These are phyloP conservation scores for Wickerhamiella brachini DNA, from an alignment of 805 yeast genomes.

Conservation along the genomic window DNA sequence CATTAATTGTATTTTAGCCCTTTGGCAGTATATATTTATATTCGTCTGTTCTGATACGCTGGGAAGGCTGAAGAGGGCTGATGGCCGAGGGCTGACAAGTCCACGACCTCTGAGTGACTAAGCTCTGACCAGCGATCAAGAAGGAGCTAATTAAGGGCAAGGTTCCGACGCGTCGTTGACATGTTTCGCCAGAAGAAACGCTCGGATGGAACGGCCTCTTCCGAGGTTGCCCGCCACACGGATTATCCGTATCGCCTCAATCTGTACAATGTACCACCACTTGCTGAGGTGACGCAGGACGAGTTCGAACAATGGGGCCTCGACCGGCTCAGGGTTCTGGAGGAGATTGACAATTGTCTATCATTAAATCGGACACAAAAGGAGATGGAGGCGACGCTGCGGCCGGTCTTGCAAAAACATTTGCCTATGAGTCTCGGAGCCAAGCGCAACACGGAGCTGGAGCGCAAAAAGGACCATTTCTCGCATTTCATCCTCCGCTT, in stretches of 20 bases:
- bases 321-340: conserved; percentile 68
- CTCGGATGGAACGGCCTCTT: neutral
- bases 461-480: conserved; percentile 79
- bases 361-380: conserved; percentile 35
- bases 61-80: no score
- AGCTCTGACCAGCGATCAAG: neutral
- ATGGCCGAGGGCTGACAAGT: no score
- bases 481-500: conserved; percentile 80
- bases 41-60: neutral
- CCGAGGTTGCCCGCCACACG: conserved; percentile 8
- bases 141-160: neutral
- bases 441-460: conserved; percentile 29
- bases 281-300: conserved; percentile 75
- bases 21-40: neutral
- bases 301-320: conserved; percentile 95
- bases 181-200: conserved; percentile 4
- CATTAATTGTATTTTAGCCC: neutral
- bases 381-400: conserved; percentile 52
- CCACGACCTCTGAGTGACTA: no score
- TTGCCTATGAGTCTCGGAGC: conserved; percentile 43
- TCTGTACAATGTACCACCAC: conserved; percentile 66
- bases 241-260: conserved; percentile 47
- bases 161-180: neutral
- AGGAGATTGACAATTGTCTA: conserved; percentile 58
- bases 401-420: conserved; percentile 47